Evolutionary conservation across 345 rosid genomes (phyloP).

Genomic region (Rhizophora apiculata): DNA sequence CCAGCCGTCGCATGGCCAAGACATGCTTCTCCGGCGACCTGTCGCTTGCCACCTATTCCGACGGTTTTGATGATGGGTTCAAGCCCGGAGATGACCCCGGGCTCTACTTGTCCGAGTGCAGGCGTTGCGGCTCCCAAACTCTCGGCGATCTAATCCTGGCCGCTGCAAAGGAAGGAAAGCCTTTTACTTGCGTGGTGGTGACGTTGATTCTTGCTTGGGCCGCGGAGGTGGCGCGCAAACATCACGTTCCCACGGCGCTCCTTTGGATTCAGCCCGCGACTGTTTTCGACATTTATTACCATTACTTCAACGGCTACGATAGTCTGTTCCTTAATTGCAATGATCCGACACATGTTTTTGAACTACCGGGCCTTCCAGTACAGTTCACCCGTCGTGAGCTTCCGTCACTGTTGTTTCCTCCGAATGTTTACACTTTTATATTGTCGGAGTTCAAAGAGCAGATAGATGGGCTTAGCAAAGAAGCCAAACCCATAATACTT

Average conservation of each 20-base stretch:
- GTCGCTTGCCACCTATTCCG: slow-evolving; percentile 48
- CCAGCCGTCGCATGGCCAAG: slow-evolving; percentile 43
- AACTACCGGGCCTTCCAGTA: slow-evolving; percentile 44
- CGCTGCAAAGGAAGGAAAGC: slow-evolving; percentile 14
- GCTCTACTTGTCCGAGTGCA: slow-evolving; percentile 34
- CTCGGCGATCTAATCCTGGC: slow-evolving; percentile 34
- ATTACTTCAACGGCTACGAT: slow-evolving; percentile 42
- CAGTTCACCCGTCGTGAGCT: slow-evolving; percentile 33
- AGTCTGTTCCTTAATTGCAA: slow-evolving; percentile 23
- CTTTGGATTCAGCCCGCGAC: slow-evolving; percentile 72
- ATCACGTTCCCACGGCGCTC: slow-evolving; percentile 35
- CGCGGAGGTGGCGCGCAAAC: slow-evolving; percentile 38
- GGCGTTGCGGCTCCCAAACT: slow-evolving; percentile 37
- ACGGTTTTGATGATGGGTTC: slow-evolving; percentile 59
- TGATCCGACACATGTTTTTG: slow-evolving; percentile 21
- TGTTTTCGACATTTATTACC: slow-evolving; percentile 51
- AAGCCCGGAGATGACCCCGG: slow-evolving; percentile 23
- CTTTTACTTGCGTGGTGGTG: slow-evolving; percentile 40
- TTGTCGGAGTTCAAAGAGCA: slow-evolving; percentile 16
- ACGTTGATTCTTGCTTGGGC: slow-evolving; percentile 56
- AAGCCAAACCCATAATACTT: not conserved
- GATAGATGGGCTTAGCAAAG: not conserved
- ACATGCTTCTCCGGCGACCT: slow-evolving; percentile 27
- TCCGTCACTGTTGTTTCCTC: slow-evolving; percentile 48
- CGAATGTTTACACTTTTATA: slow-evolving; percentile 1